A percentile compares a stretch with the other conserved stretches of the same genome.
Conservation (phyloP, 345 rosid genomes). For the Eutrema yunnanense region DNA sequence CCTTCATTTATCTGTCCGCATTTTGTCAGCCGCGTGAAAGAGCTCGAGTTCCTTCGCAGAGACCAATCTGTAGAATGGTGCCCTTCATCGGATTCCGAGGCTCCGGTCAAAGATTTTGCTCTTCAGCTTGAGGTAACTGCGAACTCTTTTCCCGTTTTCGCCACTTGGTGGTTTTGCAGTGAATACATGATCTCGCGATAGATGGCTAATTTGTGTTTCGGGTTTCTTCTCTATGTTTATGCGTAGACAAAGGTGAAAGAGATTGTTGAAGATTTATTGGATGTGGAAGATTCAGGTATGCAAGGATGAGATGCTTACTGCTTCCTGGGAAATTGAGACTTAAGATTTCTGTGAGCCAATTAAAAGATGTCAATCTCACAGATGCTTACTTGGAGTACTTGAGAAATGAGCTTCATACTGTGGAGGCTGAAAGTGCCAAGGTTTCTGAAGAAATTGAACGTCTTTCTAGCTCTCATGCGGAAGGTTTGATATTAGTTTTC, state of each 20-base stretch:
- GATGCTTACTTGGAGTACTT: constrained; percentile 55
- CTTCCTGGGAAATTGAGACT: background rate
- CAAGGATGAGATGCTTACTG: background rate
- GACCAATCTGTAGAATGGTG: too few species aligned
- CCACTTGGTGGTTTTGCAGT: background rate
- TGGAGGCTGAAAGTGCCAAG: constrained; percentile 49
- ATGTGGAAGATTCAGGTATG: constrained; percentile 60
- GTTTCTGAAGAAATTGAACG: constrained; percentile 56
- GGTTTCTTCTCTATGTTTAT: background rate
- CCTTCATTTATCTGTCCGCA: too few species aligned
- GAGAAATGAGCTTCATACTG: constrained; percentile 56
- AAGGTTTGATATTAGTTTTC: constrained; percentile 39
- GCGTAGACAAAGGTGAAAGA: constrained; percentile 58
- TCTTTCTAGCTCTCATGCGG: constrained; percentile 40
- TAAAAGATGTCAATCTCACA: constrained; percentile 21
- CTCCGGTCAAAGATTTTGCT: too few species aligned
- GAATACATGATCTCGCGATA: background rate
- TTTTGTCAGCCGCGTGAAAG: too few species aligned
- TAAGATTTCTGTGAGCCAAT: background rate
- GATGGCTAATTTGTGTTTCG: background rate
- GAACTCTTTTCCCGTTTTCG: too few species aligned
- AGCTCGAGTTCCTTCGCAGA: too few species aligned
- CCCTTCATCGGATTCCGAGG: too few species aligned
- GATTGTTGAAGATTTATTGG: constrained; percentile 48
- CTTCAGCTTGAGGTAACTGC: too few species aligned